These are phyloP conservation scores for Penicillium sp. DNA, from an alignment of 2,329 filamentous ascomycete species.

Conservation along the genomic window DNA sequence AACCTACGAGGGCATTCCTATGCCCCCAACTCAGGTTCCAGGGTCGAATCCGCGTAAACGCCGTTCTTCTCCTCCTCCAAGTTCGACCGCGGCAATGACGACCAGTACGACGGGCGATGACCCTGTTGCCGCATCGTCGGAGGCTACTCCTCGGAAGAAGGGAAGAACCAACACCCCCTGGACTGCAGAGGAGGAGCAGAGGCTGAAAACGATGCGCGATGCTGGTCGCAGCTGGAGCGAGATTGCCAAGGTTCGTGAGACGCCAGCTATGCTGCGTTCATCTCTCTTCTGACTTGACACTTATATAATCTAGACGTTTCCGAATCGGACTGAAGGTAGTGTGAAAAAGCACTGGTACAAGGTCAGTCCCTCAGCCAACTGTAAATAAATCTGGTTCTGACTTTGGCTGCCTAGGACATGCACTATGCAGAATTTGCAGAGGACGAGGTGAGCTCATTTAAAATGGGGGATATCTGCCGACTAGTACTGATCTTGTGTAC, in stretches of 20 bases:
- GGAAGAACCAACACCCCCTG: slow-evolving; percentile 98
- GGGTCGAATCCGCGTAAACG: slow-evolving; percentile 51
- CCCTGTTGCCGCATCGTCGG: slow-evolving; percentile 30
- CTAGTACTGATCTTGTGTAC: not conserved
- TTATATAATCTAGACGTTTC: slow-evolving; percentile 71
- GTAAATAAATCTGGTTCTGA: slow-evolving; percentile 12
- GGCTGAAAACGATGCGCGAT: slow-evolving; percentile 93
- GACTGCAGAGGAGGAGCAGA: slow-evolving; percentile 91
- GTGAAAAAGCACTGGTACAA: slow-evolving; percentile 99
- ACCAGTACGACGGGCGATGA: slow-evolving; percentile 33
- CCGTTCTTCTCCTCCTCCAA: slow-evolving; percentile 45
- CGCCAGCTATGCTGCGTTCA: not conserved
- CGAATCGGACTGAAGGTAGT: slow-evolving; percentile 89
- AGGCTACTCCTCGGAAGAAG: slow-evolving; percentile 68
- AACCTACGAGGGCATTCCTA: slow-evolving; percentile 46
- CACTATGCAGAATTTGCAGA: slow-evolving; percentile 98
- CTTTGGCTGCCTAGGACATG: slow-evolving; percentile 74
- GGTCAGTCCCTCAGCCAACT: slow-evolving; percentile 54
- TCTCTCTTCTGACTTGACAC: not conserved
- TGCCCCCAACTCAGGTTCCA: slow-evolving; percentile 41
- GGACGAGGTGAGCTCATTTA: slow-evolving; percentile 74
- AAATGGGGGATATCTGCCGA: not conserved
- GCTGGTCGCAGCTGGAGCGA: slow-evolving; percentile 94
- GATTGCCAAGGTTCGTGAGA: slow-evolving; percentile 81
- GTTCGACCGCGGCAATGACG: slow-evolving; percentile 43